A percentile compares a stretch with the other conserved stretches of the same genome.
phyloP scores from a whole-genome alignment of 768 basidiomycete genomes.

The Goffeauzyma gilvescens region DNA sequence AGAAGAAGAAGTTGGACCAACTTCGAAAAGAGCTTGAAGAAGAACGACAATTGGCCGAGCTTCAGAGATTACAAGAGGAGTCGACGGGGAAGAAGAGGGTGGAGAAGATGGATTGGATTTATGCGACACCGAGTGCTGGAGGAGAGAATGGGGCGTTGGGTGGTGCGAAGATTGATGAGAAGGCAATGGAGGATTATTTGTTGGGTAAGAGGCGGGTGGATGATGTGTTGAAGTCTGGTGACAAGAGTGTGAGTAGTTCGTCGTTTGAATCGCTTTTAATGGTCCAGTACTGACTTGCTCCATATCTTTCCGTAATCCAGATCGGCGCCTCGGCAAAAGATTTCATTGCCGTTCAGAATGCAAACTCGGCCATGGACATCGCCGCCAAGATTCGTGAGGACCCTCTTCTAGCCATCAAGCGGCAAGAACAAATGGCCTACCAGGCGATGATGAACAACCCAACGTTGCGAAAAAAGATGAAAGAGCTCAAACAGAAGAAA shows the following conservation, averaged over 20 bases:
- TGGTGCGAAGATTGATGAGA: constrained; percentile 33
- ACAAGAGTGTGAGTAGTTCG: constrained; percentile 55
- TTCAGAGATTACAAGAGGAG: constrained; percentile 85
- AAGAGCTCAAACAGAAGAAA: constrained; percentile 27
- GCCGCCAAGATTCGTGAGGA: constrained; percentile 92
- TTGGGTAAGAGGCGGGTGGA: constrained; percentile 96
- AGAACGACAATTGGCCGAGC: constrained; percentile 85
- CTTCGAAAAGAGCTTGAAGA: constrained; percentile 95
- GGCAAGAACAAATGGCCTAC: constrained; percentile 86
- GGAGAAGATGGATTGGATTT: constrained; percentile 98
- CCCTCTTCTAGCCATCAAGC: constrained; percentile 89
- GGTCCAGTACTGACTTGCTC: background rate
- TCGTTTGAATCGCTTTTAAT: background rate
- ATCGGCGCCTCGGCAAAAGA: constrained; percentile 45
- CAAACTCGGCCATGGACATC: constrained; percentile 70
- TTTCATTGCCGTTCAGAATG: constrained; percentile 87
- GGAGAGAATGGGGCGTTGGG: constrained; percentile 48
- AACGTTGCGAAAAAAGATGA: constrained; percentile 24
- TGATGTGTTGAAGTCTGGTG: constrained; percentile 64
- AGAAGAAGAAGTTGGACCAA: constrained; percentile 95
- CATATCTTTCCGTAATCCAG: constrained; percentile 6
- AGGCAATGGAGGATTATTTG: constrained; percentile 88
- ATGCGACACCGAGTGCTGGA: constrained; percentile 90
- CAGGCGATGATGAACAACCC: constrained; percentile 43
- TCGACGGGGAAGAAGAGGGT: constrained; percentile 84